Evolutionary conservation across 2,329 filamentous ascomycete species (phyloP), one percentile per base, ranked within the genome.

Genomic region (Pseudogymnoascus sp.): DNA sequence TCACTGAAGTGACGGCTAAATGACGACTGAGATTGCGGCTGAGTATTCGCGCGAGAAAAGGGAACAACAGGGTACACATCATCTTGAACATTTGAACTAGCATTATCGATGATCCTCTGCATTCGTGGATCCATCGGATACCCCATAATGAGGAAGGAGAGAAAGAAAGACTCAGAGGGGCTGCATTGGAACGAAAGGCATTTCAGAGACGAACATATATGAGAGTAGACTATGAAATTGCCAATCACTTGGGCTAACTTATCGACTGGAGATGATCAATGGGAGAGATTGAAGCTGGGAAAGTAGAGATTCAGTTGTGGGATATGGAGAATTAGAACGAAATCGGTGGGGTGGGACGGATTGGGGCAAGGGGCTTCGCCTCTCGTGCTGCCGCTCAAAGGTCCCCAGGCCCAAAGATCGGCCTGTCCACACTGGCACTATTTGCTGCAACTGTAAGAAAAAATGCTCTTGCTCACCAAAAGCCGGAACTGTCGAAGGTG

Each of bases 71-170:
- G 48, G 5, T 55, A 59, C 13, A 27, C 33, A 27, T 59, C 58
- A 39, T 59, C 37, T 6, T 59, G 10, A 15, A 39, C 18, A 29
- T 40, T 39, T 37, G 18, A 15, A 40, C 58, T 62, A n/a, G 65
- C 62, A 68, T 68, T 61, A n/a, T 63, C 62, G 59, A 67, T 55
- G 45, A 69, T 67, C 8, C 64, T 65, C 58, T 70, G 69, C 21
- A 67, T 58, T 60, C 65, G 61, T 58, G 63, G 63, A 64, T 71
- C 66, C 59, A 68, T 69, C 52, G 68, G 67, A 37, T 66, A 66
- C 40, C 64, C 66, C 55, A 64, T 68, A 63, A 33, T 35, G 48
- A 55, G 27, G 29, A 9, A 55, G 15, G 15, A 21, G 29, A 35
- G 29, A 21, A 18, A 21, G 8, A 5, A 33, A 55, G n/a, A 33